Conservation (phyloP, 2,329 filamentous ascomycete genomes). For the Lasiodiplodia theobromae region DNA sequence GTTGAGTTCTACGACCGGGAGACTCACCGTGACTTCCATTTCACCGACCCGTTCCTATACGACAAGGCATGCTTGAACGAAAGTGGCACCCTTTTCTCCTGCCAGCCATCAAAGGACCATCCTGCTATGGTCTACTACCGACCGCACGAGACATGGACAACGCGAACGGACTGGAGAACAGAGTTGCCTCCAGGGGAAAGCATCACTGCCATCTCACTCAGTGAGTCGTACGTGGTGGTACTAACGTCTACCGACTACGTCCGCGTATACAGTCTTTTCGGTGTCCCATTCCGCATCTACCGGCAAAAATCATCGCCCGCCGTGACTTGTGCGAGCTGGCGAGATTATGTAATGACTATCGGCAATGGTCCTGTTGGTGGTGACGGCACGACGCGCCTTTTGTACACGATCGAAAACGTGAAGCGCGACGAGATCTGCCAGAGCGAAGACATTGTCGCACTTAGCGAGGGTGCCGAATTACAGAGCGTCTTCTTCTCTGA, state of each 20-base stretch:
- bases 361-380: slow-evolving; percentile 87
- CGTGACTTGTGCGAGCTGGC: slow-evolving; percentile 92
- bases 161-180: slow-evolving; percentile 87
- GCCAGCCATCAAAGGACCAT: slow-evolving; percentile 67
- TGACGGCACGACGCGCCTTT: slow-evolving; percentile 77
- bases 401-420: slow-evolving; percentile 94
- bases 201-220: slow-evolving; percentile 86
- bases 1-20: slow-evolving; percentile 98
- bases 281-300: slow-evolving; percentile 86
- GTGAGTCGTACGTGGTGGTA: slow-evolving; percentile 88
- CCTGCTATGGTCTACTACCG: slow-evolving; percentile 92
- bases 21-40: slow-evolving; percentile 91
- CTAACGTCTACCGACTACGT: slow-evolving; percentile 89
- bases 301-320: slow-evolving; percentile 88
- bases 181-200: slow-evolving; percentile 86
- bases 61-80: slow-evolving; percentile 93
- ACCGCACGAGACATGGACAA: slow-evolving; percentile 96
- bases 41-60: slow-evolving; percentile 94
- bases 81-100: slow-evolving; percentile 84
- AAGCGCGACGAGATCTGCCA: slow-evolving; percentile 94
- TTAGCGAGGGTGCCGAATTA: slow-evolving; percentile 76
- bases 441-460: slow-evolving; percentile 87
- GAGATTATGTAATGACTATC: slow-evolving; percentile 94
- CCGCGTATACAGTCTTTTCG: slow-evolving; percentile 90
- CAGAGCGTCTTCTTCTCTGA: slow-evolving; percentile 92